Base-by-base conservation (phyloP, 2,329 filamentous ascomycete species). In the Fusarium euwallaceae region DNA sequence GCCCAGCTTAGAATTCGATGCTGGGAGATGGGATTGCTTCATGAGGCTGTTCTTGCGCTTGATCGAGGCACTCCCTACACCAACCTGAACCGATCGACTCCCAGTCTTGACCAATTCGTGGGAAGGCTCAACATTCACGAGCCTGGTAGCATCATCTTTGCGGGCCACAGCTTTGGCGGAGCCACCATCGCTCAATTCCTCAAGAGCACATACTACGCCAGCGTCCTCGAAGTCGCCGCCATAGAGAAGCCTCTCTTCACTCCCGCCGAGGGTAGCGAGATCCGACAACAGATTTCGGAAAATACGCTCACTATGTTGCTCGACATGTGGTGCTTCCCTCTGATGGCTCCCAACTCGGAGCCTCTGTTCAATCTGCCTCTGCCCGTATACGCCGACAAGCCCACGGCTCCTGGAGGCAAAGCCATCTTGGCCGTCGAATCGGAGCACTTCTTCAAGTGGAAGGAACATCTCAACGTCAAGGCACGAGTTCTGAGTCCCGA, bases 121-220 rank as follows among this genome's bases (percentile, higher is more conserved):
- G 84, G 85, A n/a, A 85, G 84, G 64, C 87, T 97, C 56, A 88
- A 94, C 71, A 88, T 97, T 5, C 90, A 92, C 68, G 87, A 89
- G 10, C 93, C 94, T 0, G 94, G 94, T 2, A 90, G 88, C 62
- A 91, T 97, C 55, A 89, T 92, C 48, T 96, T 94, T 80, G 90
- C 89, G 0, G 95, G 95, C 5, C 95, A 97, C 82, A 95, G 92
- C 20, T 97, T 97, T 75, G 95, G 95, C 24, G 92, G 92, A 1
- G 89, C 93, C 1, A 94, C 93, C 1, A 86, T 90, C 22, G 88
- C 93, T 2, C 95, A 97, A 80, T 89, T 97, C 64, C 84, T 96
- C 60, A 97, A 97, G 84, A 93, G 90, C 61, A 90, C 92, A 12
- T 96, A 92, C 85, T 94, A 95, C 83, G 87, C 88, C 14, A 84